Evolutionary conservation across 306 rosid genomes (phyloP), one percentile per base, ranked within the genome.

Genomic region (Cicer cuneatum): DNA sequence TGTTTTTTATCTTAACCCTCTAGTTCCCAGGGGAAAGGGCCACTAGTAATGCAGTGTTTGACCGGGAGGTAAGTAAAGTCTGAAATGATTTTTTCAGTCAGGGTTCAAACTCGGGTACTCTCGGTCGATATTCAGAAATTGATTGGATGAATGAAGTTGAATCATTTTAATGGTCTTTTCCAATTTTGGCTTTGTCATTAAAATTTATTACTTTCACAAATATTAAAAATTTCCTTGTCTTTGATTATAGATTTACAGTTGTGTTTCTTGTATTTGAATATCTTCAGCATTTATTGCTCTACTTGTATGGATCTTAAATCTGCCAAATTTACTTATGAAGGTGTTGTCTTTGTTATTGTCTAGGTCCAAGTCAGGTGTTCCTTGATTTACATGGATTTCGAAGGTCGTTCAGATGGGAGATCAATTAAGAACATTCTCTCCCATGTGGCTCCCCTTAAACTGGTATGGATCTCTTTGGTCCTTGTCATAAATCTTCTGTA

Each of bases 371-470:
- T 94, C 66, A 88, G 89, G 81, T 86, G 96, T 71, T 87, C 84
- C 0, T 77, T 94, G 76, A 85, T 85, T 43, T 90, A 90, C 81
- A 92, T 94, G 99, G 99, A 94, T 79, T 94, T 92, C 70, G 99
- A 92, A 80, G 99, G 96, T 66, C 96, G 97, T 69, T 92, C 99
- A 48, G 97, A 94, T 82, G 97, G 95, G 33, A 82, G 97, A 75
- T 94, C 99, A 62, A 87, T 94, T 15, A 94, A 94, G 84, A 88
- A 89, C 75, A 92, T 92, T 81, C 97, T 91, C 59, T 94, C 99
- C 72, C 97, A 90, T 66, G 86, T 92, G 82, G 99, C 99, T 85
- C 97, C 99, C 80, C 83, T 90, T 39, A 91, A 94, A 85, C 97
- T 94, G 79, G 99, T 91, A 86, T 29, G 87, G 21, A 70, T 81